Evolutionary conservation across 2,329 filamentous ascomycete genomes (phyloP).

Genomic region (Chaetothyriales sp.): DNA sequence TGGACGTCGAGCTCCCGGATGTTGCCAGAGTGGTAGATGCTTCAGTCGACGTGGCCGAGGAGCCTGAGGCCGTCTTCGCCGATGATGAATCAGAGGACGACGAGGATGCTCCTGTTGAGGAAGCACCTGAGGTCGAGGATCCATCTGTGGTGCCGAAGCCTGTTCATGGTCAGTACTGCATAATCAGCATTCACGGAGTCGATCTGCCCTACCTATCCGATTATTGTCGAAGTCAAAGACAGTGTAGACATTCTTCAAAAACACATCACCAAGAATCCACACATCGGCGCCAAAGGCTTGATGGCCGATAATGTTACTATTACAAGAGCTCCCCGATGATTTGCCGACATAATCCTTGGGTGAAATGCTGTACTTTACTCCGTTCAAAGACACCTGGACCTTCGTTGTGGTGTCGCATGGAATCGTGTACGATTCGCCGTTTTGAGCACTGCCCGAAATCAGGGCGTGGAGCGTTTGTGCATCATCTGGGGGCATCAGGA

Average conservation of each 20-base stretch:
- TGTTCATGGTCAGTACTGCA: constrained; percentile 8
- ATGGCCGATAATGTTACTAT: constrained; percentile 62
- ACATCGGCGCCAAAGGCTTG: constrained; percentile 47
- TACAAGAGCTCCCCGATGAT: constrained; percentile 26
- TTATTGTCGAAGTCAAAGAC: constrained; percentile 62
- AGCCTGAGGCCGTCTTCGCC: constrained; percentile 41
- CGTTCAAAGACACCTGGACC: constrained; percentile 55
- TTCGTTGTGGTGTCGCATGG: constrained; percentile 55
- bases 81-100: constrained; percentile 44
- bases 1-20: background rate
- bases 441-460: constrained; percentile 47
- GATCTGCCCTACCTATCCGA: constrained; percentile 23
- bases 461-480: constrained; percentile 53
- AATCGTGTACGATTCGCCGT: constrained; percentile 48
- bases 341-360: constrained; percentile 55
- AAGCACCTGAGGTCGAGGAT: constrained; percentile 4
- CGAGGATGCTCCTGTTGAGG: constrained; percentile 26
- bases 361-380: constrained; percentile 52
- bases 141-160: constrained; percentile 5
- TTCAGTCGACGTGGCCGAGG: constrained; percentile 25
- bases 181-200: constrained; percentile 7
- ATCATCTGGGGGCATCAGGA: constrained; percentile 56
- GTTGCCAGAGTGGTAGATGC: constrained; percentile 1
- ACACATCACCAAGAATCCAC: constrained; percentile 77
- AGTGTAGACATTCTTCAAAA: constrained; percentile 79